phyloP scores from a whole-genome alignment of 495 filamentous ascomycete genomes.

The Penicillium canescens region DNA sequence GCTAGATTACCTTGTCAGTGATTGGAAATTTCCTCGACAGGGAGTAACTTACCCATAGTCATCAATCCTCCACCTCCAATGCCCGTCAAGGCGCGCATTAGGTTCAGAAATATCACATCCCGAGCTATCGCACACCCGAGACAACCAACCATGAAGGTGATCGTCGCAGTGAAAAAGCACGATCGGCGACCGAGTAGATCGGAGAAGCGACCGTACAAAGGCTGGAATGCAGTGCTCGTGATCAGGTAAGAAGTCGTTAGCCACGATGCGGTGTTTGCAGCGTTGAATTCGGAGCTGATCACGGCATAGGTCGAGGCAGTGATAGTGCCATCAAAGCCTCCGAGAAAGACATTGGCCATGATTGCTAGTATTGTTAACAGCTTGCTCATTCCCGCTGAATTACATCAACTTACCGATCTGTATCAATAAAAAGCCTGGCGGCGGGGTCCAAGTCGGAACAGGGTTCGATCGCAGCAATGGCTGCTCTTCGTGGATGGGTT shows the following conservation, averaged over 20 bases:
- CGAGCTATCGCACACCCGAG: slow-evolving; percentile 48
- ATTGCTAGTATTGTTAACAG: slow-evolving; percentile 39
- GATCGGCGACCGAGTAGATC: slow-evolving; percentile 45
- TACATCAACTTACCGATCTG: slow-evolving; percentile 35
- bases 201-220: slow-evolving; percentile 46
- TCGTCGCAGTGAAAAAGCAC: slow-evolving; percentile 44
- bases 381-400: too few relatives aligned
- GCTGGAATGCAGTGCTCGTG: slow-evolving; percentile 63
- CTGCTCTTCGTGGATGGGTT: slow-evolving; percentile 27
- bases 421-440: slow-evolving; percentile 45
- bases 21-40: background rate
- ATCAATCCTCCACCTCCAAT: slow-evolving; percentile 62
- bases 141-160: slow-evolving; percentile 47
- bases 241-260: slow-evolving; percentile 65
- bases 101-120: slow-evolving; percentile 64
- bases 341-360: slow-evolving; percentile 66
- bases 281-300: slow-evolving; percentile 69
- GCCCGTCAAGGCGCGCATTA: slow-evolving; percentile 75
- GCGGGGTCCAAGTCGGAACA: slow-evolving; percentile 35
- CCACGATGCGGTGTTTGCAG: slow-evolving; percentile 63
- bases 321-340: slow-evolving; percentile 66
- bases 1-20: slow-evolving; percentile 31
- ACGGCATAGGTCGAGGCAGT: slow-evolving; percentile 65
- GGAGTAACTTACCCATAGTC: slow-evolving; percentile 53
- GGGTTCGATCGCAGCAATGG: slow-evolving; percentile 38